These are phyloP conservation scores for Pestalotiopsis sp. DNA, from an alignment of 2,329 filamentous ascomycete species.

Conservation along the genomic window DNA sequence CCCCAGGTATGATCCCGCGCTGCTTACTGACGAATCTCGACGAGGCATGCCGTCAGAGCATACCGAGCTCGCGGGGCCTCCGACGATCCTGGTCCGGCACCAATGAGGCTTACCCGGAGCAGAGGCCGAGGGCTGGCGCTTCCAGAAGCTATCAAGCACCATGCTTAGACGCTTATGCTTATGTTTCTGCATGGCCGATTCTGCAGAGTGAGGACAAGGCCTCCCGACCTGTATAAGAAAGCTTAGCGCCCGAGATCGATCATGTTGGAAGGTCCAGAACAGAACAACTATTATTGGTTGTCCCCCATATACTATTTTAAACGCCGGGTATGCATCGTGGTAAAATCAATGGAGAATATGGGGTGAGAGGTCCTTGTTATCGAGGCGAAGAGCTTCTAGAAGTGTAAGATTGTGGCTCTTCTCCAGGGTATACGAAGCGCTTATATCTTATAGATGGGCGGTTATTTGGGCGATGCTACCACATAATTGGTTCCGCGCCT, in stretches of 20 bases:
- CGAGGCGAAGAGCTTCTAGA: slow-evolving; percentile 11
- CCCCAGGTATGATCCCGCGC: background rate
- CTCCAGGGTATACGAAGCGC: background rate
- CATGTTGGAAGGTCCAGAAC: background rate
- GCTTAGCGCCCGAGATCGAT: background rate
- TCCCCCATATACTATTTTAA: background rate
- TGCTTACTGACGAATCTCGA: background rate
- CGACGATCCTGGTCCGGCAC: background rate
- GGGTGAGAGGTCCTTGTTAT: background rate
- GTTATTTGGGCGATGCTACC: background rate
- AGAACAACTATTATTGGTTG: background rate
- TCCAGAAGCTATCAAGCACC: background rate
- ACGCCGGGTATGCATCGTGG: background rate
- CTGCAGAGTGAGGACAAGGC: background rate
- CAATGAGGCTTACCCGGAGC: background rate
- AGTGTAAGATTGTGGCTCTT: background rate
- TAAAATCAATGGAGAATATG: background rate
- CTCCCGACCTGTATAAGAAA: background rate
- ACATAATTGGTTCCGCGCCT: background rate
- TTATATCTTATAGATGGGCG: slow-evolving; percentile 6
- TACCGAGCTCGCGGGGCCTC: background rate
- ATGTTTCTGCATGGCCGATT: background rate
- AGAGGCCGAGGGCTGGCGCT: background rate
- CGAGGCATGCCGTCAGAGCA: background rate
- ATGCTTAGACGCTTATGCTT: background rate